Base-by-base conservation (phyloP, 352 stramenopile genomes). In the Ophiocytium majus region DNA sequence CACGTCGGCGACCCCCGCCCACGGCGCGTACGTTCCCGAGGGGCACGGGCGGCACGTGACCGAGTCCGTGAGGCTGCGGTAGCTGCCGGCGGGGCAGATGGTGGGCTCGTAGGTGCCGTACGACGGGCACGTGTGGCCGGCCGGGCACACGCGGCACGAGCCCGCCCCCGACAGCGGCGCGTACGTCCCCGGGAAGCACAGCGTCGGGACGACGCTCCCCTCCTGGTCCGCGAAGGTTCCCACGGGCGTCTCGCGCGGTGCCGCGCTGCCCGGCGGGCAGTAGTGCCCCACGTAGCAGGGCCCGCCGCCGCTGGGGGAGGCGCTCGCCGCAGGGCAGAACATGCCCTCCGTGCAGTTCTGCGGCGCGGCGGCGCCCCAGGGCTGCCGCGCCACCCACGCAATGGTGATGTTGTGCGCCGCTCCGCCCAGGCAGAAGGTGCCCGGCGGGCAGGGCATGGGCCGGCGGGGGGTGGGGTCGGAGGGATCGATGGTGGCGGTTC, bases 101-200 rank as follows among this genome's bases (percentile, higher is more conserved):
- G 93, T 95, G 31, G 96, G 96, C 50, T 98, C 93, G 86, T 98
- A 99, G 0, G 95, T 98, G 33, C 96, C 97, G 86, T 98, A 99
- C 0, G 91, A 93, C 0, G 95, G 79, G 86, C 89, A 91, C 9
- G 92, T 95, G 86, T 98, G 94, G 31, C 97, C 97, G 10, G 96
- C 94, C 34, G 96, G 96, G 81, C 97, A 99, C 0, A 97, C 85
- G 50, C 93, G 89, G 86, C 97, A 99, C 31, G 91, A 86, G 36
- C 94, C 92, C 0, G 93, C 96, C 14, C 90, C 95, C 37, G 92
- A 93, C 1, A 98, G 88, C 17, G 96, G 93, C 9, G 96, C 97
- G 89, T 98, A 99, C 1, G 95, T 99, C 9, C 96, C 96, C 0
- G 97, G 97, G 66, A 98, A 98, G 89, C 96, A 99, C 43, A 98